Conservation (phyloP, 495 filamentous ascomycete genomes). For the Penicillium fimorum region DNA sequence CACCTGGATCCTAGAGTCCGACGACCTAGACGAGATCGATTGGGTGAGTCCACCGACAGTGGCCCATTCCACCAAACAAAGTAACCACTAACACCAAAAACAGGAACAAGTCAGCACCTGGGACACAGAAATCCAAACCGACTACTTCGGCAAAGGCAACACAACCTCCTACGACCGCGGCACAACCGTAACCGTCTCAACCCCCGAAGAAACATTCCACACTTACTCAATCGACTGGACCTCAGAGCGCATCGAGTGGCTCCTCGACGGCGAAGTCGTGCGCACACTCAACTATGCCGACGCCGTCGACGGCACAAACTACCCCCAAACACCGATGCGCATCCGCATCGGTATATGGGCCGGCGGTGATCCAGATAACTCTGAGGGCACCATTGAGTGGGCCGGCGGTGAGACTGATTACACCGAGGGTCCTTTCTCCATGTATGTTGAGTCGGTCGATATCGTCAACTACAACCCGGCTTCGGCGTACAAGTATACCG, state of each 20-base stretch:
- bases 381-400: constrained; percentile 64
- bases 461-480: constrained; percentile 33
- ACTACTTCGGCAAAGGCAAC: constrained; percentile 94
- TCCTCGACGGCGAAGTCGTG: constrained; percentile 72
- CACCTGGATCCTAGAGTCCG: constrained; percentile 81
- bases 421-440: constrained; percentile 68
- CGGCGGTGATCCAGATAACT: constrained; percentile 73
- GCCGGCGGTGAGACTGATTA: constrained; percentile 78
- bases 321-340: constrained; percentile 88
- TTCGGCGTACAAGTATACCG: constrained; percentile 66
- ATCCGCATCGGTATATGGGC: constrained; percentile 86
- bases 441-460: constrained; percentile 67
- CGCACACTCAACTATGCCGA: constrained; percentile 63
- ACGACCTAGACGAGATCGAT: constrained; percentile 92
- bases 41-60: constrained; percentile 57
- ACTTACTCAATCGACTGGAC: constrained; percentile 91
- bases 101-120: constrained; percentile 59
- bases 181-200: constrained; percentile 52
- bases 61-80: background rate
- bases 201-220: constrained; percentile 69
- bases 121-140: constrained; percentile 68
- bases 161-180: constrained; percentile 76
- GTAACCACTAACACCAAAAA: constrained; percentile 4
- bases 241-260: constrained; percentile 69
- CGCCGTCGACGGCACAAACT: constrained; percentile 66